These are phyloP conservation scores for Sugiyamaella mastotermitis DNA, from an alignment of 805 yeast species.

Conservation along the genomic window DNA sequence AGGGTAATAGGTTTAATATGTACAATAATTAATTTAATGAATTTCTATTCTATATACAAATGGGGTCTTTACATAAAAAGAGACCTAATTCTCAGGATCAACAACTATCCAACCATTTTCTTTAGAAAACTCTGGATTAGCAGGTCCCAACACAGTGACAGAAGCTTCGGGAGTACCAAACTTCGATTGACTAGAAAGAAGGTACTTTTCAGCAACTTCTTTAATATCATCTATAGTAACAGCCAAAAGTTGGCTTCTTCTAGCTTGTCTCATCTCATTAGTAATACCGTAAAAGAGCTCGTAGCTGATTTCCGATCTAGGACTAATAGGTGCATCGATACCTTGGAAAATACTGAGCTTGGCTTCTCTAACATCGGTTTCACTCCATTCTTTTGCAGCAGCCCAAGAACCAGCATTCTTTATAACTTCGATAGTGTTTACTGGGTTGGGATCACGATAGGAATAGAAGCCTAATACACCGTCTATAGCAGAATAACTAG, in stretches of 20 bases:
- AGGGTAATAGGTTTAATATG: neutral
- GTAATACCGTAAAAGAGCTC: slow-evolving; percentile 63
- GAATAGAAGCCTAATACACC: slow-evolving; percentile 81
- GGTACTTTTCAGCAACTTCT: slow-evolving; percentile 62
- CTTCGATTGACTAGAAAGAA: slow-evolving; percentile 23
- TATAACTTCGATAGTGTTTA: slow-evolving; percentile 59
- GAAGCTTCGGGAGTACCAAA: slow-evolving; percentile 6
- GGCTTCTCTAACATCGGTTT: slow-evolving; percentile 76
- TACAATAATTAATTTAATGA: neutral
- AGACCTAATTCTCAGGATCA: slow-evolving; percentile 6
- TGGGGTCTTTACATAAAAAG: too few relatives aligned
- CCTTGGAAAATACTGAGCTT: slow-evolving; percentile 86
- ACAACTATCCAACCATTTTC: slow-evolving; percentile 11
- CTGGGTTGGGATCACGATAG: slow-evolving; percentile 88
- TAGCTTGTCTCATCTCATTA: slow-evolving; percentile 69
- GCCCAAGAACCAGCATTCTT: slow-evolving; percentile 46
- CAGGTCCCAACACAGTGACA: slow-evolving; percentile 17
- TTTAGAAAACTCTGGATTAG: slow-evolving; percentile 5
- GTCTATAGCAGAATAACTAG: slow-evolving; percentile 70
- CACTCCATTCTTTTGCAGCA: slow-evolving; percentile 45
- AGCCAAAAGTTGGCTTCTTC: slow-evolving; percentile 70
- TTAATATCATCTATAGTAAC: slow-evolving; percentile 58
- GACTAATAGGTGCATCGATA: slow-evolving; percentile 83
- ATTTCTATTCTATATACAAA: too few relatives aligned
- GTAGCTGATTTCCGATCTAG: slow-evolving; percentile 68